phyloP scores from a whole-genome alignment of 208 protist species.

The Wallacemonas sp. region DNA sequence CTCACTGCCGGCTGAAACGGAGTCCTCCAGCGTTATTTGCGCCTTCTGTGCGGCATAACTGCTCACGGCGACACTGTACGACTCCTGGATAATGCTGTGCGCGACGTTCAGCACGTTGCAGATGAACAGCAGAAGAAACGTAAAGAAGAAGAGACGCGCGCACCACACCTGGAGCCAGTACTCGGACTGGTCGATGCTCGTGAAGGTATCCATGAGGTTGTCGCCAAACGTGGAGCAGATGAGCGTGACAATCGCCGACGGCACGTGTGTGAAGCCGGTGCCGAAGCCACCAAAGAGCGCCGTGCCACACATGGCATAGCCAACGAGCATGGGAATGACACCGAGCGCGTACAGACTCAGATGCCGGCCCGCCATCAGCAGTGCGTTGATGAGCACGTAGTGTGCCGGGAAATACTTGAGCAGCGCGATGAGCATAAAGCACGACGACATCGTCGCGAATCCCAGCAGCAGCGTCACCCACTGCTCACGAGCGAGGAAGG shows the following conservation, averaged over 20 bases:
- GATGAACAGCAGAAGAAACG: slow-evolving; percentile 59
- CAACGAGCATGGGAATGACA: slow-evolving; percentile 45
- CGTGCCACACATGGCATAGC: slow-evolving; percentile 50
- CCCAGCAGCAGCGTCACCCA: slow-evolving; percentile 53
- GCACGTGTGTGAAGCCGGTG: slow-evolving; percentile 35
- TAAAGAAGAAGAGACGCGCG: slow-evolving; percentile 45
- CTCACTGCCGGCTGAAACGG: not conserved
- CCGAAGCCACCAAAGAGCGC: slow-evolving; percentile 48
- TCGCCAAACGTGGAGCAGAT: slow-evolving; percentile 62
- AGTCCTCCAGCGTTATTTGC: slow-evolving; percentile 7
- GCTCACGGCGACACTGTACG: slow-evolving; percentile 38
- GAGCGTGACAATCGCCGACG: slow-evolving; percentile 39
- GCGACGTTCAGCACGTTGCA: slow-evolving; percentile 65
- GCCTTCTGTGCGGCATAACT: slow-evolving; percentile 31
- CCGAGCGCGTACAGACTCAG: slow-evolving; percentile 42
- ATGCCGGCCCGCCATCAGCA: slow-evolving; percentile 40
- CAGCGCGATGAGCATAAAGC: slow-evolving; percentile 44
- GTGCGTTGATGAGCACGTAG: slow-evolving; percentile 49
- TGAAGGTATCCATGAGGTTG: slow-evolving; percentile 59
- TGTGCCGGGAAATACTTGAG: slow-evolving; percentile 43
- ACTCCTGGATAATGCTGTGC: slow-evolving; percentile 67
- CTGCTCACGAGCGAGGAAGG: slow-evolving; percentile 28
- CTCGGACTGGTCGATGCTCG: slow-evolving; percentile 47
- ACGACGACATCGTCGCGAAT: slow-evolving; percentile 40
- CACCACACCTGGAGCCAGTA: slow-evolving; percentile 42